Evolutionary conservation across 305 asterid genomes (phyloP), one percentile per base, ranked within the genome.

Genomic region (Rubia tinctorum): DNA sequence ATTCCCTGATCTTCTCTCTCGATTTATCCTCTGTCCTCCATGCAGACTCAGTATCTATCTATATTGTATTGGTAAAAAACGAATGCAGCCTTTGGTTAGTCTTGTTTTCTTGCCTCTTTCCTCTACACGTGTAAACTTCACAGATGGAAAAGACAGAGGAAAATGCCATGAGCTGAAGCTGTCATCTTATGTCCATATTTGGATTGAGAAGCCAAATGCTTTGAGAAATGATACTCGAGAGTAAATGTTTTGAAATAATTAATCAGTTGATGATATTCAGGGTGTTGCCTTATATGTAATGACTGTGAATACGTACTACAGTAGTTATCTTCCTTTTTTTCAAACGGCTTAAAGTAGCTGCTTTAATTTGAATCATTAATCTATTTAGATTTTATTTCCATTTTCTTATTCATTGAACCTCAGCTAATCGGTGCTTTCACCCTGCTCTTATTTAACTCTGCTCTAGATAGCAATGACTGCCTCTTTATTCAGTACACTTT

Each of bases 31-130:
- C 64, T 86, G 89, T 86, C 80, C 73, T 83, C 89, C 72, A 86
- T 86, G 89, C 84, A 83, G 77, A 80, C 77, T 7, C 86, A 78
- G 34, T 83, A 86, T 45, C 89, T 86, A 83, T 67, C 86, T 75
- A 40, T 86, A 86, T 80, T 88, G 88, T 37, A 83, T 86, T 64
- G 89, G 89, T 73, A 85, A 86, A 84, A 86, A 73, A 76, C 83
- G 89, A 1, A 86, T 86, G 89, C 89, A 86, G 74, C 89, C 89
- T 60, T 80, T 86, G 87, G 89, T 86, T 77, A 86, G 89, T 81
- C 62, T 58, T 51, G 20, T 63, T 56, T 56, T 42, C 58, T 14
- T 45, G 11, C 25, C 42, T 17, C 66, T 18, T 11, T 58, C 37
- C 27, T 49, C 60, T 63, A 25, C 65, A 8, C 18, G 13, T 18